phyloP scores from a whole-genome alignment of 108 stramenopile genomes.

The Stephanodiscus triporus region DNA sequence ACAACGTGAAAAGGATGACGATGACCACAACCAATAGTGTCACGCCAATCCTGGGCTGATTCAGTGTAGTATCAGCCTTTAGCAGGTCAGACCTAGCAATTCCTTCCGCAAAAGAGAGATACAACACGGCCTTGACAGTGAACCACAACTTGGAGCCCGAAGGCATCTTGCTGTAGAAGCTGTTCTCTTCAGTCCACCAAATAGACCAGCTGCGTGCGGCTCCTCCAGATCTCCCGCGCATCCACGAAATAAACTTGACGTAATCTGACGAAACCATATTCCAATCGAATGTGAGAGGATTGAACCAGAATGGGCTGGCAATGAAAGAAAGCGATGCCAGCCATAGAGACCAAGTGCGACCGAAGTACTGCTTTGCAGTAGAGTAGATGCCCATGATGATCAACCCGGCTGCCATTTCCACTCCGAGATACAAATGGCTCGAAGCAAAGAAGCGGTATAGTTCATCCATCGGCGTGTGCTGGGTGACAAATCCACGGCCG shows the following conservation, averaged over 20 bases:
- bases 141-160: constrained; percentile 80
- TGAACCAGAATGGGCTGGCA: constrained; percentile 99
- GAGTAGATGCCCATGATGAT: constrained; percentile 89
- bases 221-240: constrained; percentile 83
- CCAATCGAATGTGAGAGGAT: constrained; percentile 98
- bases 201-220: constrained; percentile 89
- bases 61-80: constrained; percentile 69
- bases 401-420: constrained; percentile 92
- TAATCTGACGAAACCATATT: constrained; percentile 87
- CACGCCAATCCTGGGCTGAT: constrained; percentile 67
- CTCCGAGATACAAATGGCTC: constrained; percentile 96
- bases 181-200: constrained; percentile 96
- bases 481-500: constrained; percentile 98
- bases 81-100: constrained; percentile 82
- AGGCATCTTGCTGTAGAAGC: constrained; percentile 82
- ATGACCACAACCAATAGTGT: constrained; percentile 64
- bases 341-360: constrained; percentile 98
- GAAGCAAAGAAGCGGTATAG: constrained; percentile 97
- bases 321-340: constrained; percentile 93
- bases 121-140: constrained; percentile 81
- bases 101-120: constrained; percentile 83
- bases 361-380: constrained; percentile 91
- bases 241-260: constrained; percentile 87
- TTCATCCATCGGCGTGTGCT: constrained; percentile 95
- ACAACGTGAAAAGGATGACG: constrained; percentile 51